Conservation (phyloP, 2,329 filamentous ascomycete species). For the Aspergillus sp. region DNA sequence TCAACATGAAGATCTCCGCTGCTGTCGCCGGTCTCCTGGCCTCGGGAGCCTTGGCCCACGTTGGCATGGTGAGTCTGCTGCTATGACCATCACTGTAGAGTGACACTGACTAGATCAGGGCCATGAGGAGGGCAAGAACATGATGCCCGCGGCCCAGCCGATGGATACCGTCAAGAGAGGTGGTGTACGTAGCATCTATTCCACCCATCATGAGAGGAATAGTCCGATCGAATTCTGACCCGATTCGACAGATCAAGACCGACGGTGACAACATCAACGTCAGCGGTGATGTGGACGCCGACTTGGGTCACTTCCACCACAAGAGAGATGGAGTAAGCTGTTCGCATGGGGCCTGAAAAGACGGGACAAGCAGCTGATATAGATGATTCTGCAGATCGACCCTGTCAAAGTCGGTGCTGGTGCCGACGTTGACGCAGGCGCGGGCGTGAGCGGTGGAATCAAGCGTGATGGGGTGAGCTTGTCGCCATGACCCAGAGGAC, state of each 20-base stretch:
- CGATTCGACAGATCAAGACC: no score
- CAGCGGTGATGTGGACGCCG: no score
- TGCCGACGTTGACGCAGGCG: neutral
- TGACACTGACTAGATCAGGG: no score
- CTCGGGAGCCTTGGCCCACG: neutral
- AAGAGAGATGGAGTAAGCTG: neutral
- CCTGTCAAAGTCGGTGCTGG: neutral
- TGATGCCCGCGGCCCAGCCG: no score
- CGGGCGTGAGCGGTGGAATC: neutral
- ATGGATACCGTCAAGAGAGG: no score
- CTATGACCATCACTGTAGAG: neutral
- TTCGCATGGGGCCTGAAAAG: neutral
- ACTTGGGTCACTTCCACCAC: no score
- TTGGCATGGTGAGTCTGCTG: neutral
- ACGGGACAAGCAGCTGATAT: neutral
- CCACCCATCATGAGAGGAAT: no score
- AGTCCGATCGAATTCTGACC: no score
- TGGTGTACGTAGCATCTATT: no score
- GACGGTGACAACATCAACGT: no score
- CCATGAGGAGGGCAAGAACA: no score
- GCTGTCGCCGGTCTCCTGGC: neutral
- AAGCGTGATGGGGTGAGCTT: neutral
- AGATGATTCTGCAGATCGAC: no score
- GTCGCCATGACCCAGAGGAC: neutral
- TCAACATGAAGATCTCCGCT: neutral